Percentiles rank a stretch among this genome's conserved stretches.
Conservation (phyloP, 306 rosid genomes). For the Prunus mongolica region DNA sequence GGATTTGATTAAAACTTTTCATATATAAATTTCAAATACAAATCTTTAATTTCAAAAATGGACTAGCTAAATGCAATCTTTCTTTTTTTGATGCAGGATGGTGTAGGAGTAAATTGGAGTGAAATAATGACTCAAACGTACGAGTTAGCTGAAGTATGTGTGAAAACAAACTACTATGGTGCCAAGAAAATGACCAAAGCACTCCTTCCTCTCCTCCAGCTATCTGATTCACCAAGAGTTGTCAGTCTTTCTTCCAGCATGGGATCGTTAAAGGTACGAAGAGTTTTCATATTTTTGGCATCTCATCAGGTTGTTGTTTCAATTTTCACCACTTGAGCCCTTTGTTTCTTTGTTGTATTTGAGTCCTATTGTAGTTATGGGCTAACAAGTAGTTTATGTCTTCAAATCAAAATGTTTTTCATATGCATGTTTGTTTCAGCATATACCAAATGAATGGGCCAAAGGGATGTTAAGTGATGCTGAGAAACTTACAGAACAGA, state of each 20-base stretch:
- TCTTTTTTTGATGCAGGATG: slow-evolving; percentile 1
- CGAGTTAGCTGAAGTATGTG: slow-evolving; percentile 26
- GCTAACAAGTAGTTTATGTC: no score
- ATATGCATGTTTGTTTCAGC: slow-evolving; percentile 16
- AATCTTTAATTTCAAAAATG: neutral
- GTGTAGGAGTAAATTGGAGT: slow-evolving; percentile 24
- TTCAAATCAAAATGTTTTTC: no score
- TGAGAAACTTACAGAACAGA: slow-evolving; percentile 39
- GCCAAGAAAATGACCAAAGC: slow-evolving; percentile 27
- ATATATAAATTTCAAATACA: neutral
- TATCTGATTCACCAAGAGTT: slow-evolving; percentile 45
- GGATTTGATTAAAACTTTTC: no score
- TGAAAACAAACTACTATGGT: slow-evolving; percentile 47
- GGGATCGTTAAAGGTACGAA: slow-evolving; percentile 38
- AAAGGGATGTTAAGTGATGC: slow-evolving; percentile 30
- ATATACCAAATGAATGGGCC: slow-evolving; percentile 26
- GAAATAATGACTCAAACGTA: slow-evolving; percentile 23
- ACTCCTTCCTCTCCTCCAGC: slow-evolving; percentile 44
- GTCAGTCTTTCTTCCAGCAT: slow-evolving; percentile 32
- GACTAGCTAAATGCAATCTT: neutral
- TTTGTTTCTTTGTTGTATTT: no score
- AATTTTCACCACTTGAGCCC: no score
- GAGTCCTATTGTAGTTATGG: no score
- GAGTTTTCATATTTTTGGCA: neutral
- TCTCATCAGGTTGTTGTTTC: neutral